Base-by-base conservation (phyloP, 495 filamentous ascomycete species). In the Trichoderma asperelloides region DNA sequence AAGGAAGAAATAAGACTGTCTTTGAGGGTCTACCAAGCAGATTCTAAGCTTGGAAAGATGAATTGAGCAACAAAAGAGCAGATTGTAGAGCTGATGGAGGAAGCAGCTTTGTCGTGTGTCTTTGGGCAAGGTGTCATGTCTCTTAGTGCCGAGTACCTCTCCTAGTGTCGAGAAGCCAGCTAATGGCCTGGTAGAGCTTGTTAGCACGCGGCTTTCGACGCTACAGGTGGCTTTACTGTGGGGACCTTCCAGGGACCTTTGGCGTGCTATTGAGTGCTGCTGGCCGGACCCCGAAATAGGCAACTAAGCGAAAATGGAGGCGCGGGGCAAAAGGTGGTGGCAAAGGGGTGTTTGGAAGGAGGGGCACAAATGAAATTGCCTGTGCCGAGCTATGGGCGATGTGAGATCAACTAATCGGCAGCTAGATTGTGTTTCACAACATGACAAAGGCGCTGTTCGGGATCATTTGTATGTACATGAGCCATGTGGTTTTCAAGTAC, bases 71-170 rank as follows among this genome's bases (percentile, higher is more conserved):
- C 55, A 60, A 21, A 60, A 21, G 25, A 60, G 55, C 55, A 60
- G 25, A 60, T 30, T 60, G 55, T 25, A 60, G 55, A 12, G 55
- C 16, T 28, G 55, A 28, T 27, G 55, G 27, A 28, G 55, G 25
- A 60, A 30, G 55, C 55, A 30, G n/a, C 55, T 60, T 47, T 60
- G 55, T 60, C 55, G 55, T 60, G 55, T 60, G 55, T 25, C 55
- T 60, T 60, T 60, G 11, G 55, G 55, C 9, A 60, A 60, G 55
- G 55, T 60, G 55, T 60, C 55, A 60, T 30, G 55, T 13, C 55
- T 60, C 55, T 30, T 51, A 51, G 55, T 60, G 28, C 25, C 11
- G 55, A 60, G 55, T 60, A 60, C 55, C 55, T 60, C 55, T 30
- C 23, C 8, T 28, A 7, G 25, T 25, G 49, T 27, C 23, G 27